A percentile compares a stretch with the other conserved stretches of the same genome.
Conservation (phyloP, 2,329 filamentous ascomycete genomes). For the Pyricularia grisea region DNA sequence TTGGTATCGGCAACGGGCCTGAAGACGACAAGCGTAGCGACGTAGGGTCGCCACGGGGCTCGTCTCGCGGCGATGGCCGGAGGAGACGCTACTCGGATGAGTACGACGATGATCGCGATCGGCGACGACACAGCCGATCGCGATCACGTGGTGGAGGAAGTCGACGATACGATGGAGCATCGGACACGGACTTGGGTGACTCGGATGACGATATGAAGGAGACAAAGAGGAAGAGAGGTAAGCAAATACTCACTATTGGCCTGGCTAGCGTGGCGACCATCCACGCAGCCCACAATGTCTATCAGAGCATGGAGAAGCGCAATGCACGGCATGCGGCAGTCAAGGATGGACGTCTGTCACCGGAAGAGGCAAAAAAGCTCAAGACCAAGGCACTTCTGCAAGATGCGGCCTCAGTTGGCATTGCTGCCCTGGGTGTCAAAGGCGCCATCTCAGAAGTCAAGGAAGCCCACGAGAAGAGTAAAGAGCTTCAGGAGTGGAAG, state of each 20-base stretch:
- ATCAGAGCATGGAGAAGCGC: conserved; percentile 48
- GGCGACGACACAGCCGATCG: conserved; percentile 25
- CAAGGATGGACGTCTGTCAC: conserved; percentile 40
- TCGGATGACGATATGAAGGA: conserved; percentile 47
- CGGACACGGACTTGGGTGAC: conserved; percentile 46
- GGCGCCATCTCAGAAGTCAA: conserved; percentile 47
- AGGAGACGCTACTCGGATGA: conserved; percentile 24
- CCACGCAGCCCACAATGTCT: conserved; percentile 49
- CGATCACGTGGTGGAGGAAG: conserved; percentile 17
- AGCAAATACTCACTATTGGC: conserved; percentile 48
- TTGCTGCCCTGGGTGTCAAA: conserved; percentile 49
- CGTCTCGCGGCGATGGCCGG: conserved; percentile 13
- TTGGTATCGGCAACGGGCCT: conserved; percentile 46
- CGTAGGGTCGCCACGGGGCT: conserved; percentile 5
- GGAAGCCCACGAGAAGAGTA: conserved; percentile 39
- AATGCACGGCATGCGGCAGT: conserved; percentile 43
- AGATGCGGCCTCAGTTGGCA: conserved; percentile 49
- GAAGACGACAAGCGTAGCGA: conserved; percentile 27
- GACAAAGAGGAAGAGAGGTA: conserved; percentile 50
- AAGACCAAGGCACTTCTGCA: conserved; percentile 47
- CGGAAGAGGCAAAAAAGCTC: conserved; percentile 43
- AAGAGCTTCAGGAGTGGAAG: conserved; percentile 39
- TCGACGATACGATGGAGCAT: conserved; percentile 17
- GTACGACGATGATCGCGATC: conserved; percentile 35
- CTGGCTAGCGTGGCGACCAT: conserved; percentile 50